Base-by-base conservation (phyloP, 2,329 filamentous ascomycete genomes). In the Blastomyces gilchristii region DNA sequence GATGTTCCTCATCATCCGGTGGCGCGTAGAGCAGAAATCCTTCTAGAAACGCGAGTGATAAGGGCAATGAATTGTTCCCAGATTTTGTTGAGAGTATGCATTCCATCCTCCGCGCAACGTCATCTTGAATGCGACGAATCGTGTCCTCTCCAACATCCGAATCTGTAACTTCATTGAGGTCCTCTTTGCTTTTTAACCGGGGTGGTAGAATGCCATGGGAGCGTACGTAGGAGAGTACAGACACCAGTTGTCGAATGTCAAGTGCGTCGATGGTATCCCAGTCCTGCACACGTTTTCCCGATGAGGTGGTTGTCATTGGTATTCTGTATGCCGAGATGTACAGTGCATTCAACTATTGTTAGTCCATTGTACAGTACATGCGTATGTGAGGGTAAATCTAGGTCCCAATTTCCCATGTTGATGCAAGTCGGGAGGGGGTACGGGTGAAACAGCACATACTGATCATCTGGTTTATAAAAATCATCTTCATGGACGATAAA, bases 401-500 rank as follows among this genome's bases (percentile, higher is more conserved):
- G 14, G 43, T 45, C 43, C 43, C 37, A 39, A 39, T 12, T 39
- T 39, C 37, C 37, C 37, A 39, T 12, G 9, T 39, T 11, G 37
- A 39, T 12, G 37, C 9, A 39, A 12, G 37, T 39, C 9, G 37
- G 37, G 37, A 39, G 9, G 37, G 8, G n/a, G 2, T 2, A 31
- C 28, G 31, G 31, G 41, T 3, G 34, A 52, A 50, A 18, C 22
- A 56, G 25, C 11, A 76, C 82, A 71, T 70, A 90, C 83, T 91
- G 82, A 39, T 82, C 77, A 72, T 97, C 93, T 0, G 89, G 81
- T 67, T 85, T 86, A 78, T 96, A 99, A 74, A 97, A 99, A 76
- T 99, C 94, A 78, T 99, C 94, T 74, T 96, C 86, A 74, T 99
- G 94, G 28, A 99, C 82, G 71, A 97, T 89, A 71, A 91, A 93